A percentile compares a stretch with the other conserved stretches of the same genome.
phyloP scores from a whole-genome alignment of 352 stramenopile genomes.

The Sclerospora graminicola region DNA sequence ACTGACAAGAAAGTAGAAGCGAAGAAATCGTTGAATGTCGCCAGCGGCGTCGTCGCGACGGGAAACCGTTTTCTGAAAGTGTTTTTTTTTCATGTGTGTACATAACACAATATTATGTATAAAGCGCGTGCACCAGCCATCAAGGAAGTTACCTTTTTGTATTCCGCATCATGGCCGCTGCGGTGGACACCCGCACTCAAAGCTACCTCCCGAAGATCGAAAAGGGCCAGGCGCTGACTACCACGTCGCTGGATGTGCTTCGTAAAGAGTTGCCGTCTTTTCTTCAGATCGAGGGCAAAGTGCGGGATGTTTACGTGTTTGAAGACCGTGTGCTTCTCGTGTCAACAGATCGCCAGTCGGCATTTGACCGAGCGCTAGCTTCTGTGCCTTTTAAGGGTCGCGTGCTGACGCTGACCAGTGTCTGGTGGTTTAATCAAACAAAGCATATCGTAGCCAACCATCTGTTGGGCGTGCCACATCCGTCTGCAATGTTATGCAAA shows the following conservation, averaged over 20 bases:
- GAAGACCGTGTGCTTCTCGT: conserved; percentile 88
- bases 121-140: conserved; percentile 9
- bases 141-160: too few species aligned
- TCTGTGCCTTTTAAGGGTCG: conserved; percentile 95
- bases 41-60: too few species aligned
- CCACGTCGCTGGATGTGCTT: conserved; percentile 44
- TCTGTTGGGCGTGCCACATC: conserved; percentile 89
- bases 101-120: not conserved
- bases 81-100: not conserved
- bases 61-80: too few species aligned
- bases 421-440: conserved; percentile 95
- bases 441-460: conserved; percentile 97
- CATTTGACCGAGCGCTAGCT: conserved; percentile 95
- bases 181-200: conserved; percentile 61
- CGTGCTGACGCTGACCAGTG: conserved; percentile 93
- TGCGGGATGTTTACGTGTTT: conserved; percentile 90
- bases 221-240: conserved; percentile 27
- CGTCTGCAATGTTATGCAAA: conserved; percentile 92
- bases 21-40: too few species aligned
- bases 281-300: conserved; percentile 71
- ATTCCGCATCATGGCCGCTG: conserved; percentile 17
- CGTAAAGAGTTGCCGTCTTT: conserved; percentile 28
- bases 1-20: conserved; percentile 2
- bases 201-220: conserved; percentile 56
- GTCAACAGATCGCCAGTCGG: conserved; percentile 97